phyloP scores from a whole-genome alignment of 2,329 filamentous ascomycete species.

The Ustulina deusta region DNA sequence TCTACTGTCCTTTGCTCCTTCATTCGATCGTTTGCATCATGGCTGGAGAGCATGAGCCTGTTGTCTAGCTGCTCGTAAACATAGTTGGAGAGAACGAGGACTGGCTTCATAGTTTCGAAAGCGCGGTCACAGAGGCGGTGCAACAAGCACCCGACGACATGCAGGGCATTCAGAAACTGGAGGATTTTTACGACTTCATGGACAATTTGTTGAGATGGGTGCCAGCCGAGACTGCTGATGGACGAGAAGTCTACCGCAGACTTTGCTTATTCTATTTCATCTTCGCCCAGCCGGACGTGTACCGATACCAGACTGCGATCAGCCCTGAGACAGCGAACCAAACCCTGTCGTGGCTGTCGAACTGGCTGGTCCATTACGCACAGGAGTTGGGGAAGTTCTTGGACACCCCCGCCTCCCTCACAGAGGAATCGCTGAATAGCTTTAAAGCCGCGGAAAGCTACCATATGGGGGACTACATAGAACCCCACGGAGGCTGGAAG shows the following conservation, averaged over 20 bases:
- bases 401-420: conserved; percentile 15
- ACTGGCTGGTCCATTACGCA: conserved; percentile 25
- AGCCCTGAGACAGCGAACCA: not conserved
- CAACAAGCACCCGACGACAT: conserved; percentile 5
- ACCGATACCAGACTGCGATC: conserved; percentile 14
- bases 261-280: conserved; percentile 25
- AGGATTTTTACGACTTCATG: conserved; percentile 4
- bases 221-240: conserved; percentile 5
- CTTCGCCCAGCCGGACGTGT: not conserved
- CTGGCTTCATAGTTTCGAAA: not conserved
- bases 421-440: not conserved
- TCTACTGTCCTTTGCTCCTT: too few relatives aligned
- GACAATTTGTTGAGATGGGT: conserved; percentile 14
- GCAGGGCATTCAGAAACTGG: conserved; percentile 1
- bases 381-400: conserved; percentile 16
- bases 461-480: not conserved
- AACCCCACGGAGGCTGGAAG: conserved; percentile 25
- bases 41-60: too few relatives aligned
- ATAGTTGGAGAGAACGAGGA: not conserved
- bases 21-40: too few relatives aligned
- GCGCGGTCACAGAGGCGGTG: not conserved
- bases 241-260: conserved; percentile 20
- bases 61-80: too few relatives aligned
- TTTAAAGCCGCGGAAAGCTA: conserved; percentile 1
- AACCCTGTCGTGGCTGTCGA: conserved; percentile 11